A percentile compares a stretch with the other conserved stretches of the same genome.
phyloP scores from a whole-genome alignment of 208 protist genomes.

The Wallacemonas sp. region DNA sequence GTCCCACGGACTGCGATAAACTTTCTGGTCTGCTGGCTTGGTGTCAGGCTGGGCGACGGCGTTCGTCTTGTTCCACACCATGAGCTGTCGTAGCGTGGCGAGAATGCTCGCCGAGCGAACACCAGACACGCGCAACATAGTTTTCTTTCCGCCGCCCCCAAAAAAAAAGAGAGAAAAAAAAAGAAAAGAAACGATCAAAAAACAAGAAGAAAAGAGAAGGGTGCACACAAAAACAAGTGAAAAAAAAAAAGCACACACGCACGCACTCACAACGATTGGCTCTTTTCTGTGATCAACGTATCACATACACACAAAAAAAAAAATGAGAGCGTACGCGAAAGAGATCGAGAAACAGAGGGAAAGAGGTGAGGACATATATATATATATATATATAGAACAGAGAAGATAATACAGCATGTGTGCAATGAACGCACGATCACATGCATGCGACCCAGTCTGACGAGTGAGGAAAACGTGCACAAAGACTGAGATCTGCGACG shows the following conservation, averaged over 20 bases:
- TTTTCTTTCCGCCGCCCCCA: neutral
- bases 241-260: too few relatives aligned
- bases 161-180: slow-evolving; percentile 7
- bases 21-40: neutral
- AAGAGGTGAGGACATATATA: neutral
- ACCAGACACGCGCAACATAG: slow-evolving; percentile 6
- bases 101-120: slow-evolving; percentile 19
- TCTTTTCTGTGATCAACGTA: too few relatives aligned
- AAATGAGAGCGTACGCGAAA: too few relatives aligned
- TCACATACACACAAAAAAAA: too few relatives aligned
- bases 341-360: neutral
- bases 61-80: slow-evolving; percentile 42
- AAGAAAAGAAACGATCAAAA: neutral
- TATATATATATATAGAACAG: slow-evolving; percentile 8
- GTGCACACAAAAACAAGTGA: too few relatives aligned
- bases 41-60: slow-evolving; percentile 16
- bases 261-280: too few relatives aligned
- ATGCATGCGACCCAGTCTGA: too few relatives aligned
- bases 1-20: slow-evolving; percentile 10
- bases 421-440: too few relatives aligned
- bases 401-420: too few relatives aligned
- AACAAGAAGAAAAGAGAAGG: neutral
- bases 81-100: slow-evolving; percentile 26
- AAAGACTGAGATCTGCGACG: too few relatives aligned
- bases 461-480: too few relatives aligned